Evolutionary conservation across 2,329 filamentous ascomycete genomes (phyloP).

Genomic region (Beauveria sp.): DNA sequence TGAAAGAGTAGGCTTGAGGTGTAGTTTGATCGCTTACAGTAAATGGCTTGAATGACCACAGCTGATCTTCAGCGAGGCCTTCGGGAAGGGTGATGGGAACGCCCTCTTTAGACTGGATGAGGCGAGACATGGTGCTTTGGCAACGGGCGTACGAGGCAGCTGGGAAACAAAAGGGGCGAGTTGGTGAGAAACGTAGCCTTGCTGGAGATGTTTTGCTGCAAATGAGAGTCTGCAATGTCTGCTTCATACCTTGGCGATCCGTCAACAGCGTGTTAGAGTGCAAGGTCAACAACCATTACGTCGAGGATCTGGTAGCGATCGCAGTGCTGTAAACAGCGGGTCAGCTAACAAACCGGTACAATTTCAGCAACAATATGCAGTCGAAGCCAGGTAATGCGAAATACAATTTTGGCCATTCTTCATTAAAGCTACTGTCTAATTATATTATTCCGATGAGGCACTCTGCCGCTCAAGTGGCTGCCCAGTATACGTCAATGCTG

Average conservation of each 20-base stretch:
- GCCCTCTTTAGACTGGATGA: slow-evolving; percentile 16
- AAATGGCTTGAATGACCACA: slow-evolving; percentile 43
- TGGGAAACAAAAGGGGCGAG: neutral
- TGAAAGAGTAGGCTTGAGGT: neutral
- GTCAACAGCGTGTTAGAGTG: neutral
- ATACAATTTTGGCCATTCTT: neutral
- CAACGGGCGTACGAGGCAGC: neutral
- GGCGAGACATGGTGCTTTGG: neutral
- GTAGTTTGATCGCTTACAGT: slow-evolving; percentile 28
- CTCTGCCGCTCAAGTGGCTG: slow-evolving; percentile 23
- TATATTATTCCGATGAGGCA: neutral
- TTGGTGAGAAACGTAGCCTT: neutral
- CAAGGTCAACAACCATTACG: neutral
- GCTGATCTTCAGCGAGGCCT: slow-evolving; percentile 35
- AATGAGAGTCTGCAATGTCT: neutral
- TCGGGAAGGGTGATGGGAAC: slow-evolving; percentile 37
- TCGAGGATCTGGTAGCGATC: neutral
- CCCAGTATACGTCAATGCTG: slow-evolving; percentile 52
- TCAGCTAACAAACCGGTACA: neutral
- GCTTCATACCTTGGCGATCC: neutral
- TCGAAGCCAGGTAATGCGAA: neutral
- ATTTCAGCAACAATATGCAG: neutral
- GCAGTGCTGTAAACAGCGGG: neutral
- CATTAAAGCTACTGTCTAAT: neutral
- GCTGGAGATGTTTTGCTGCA: neutral